Evolutionary conservation across 495 filamentous ascomycete species (phyloP).

Genomic region (Bryoglossum gracile): DNA sequence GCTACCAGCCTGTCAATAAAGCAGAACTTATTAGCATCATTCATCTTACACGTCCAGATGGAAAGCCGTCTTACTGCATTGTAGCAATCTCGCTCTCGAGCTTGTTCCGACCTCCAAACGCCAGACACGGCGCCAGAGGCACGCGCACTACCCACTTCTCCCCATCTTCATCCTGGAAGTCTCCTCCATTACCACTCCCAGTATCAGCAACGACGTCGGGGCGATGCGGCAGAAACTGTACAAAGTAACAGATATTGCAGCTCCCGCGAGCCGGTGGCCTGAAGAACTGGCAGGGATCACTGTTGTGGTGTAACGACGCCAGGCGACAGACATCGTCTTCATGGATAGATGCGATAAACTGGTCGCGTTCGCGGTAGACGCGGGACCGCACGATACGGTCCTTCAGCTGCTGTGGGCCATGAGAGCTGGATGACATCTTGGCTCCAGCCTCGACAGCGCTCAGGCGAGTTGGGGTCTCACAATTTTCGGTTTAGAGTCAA

Average conservation of each 20-base stretch:
- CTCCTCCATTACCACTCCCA: no score
- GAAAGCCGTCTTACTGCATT: constrained; percentile 22
- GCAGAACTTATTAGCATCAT: constrained; percentile 1
- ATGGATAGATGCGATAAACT: constrained; percentile 9
- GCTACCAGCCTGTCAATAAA: constrained; percentile 20
- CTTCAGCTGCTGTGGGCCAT: constrained; percentile 4
- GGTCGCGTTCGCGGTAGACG: constrained; percentile 10
- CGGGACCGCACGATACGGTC: constrained; percentile 8
- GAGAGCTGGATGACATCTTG: no score
- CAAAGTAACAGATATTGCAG: constrained; percentile 29
- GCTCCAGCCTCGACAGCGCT: no score
- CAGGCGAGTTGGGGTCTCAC: no score
- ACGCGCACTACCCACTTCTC: constrained; percentile 27
- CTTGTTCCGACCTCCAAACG: constrained; percentile 15
- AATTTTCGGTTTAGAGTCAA: no score
- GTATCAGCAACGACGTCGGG: no score
- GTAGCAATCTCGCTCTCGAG: constrained; percentile 27
- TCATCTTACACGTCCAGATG: constrained; percentile 1
- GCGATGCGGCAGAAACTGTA: constrained; percentile 17
- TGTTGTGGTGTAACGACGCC: constrained; percentile 15
- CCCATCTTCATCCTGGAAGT: no score
- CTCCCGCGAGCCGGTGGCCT: constrained; percentile 21
- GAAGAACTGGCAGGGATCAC: constrained; percentile 24
- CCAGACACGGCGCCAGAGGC: constrained; percentile 24
- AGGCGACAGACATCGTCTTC: constrained; percentile 13